These are phyloP conservation scores for Miamiensis avidus DNA, from an alignment of 169 alveolate species.

Conservation along the genomic window DNA sequence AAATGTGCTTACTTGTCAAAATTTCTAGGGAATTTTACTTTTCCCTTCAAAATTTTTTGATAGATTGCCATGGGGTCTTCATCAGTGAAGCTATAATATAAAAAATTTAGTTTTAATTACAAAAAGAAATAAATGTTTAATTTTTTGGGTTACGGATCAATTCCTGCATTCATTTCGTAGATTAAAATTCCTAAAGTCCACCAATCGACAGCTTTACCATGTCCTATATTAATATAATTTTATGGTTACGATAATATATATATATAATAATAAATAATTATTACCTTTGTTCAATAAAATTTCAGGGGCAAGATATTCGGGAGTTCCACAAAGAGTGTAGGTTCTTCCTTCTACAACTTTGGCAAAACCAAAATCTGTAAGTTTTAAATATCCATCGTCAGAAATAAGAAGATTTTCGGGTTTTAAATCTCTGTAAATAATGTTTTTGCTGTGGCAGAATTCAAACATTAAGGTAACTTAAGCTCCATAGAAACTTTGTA, in stretches of 20 bases:
- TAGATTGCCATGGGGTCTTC: constrained; percentile 87
- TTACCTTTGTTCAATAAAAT: constrained; percentile 69
- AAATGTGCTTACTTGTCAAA: constrained; percentile 54
- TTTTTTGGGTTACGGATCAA: constrained; percentile 47
- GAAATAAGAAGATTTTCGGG: constrained; percentile 63
- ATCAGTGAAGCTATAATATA: constrained; percentile 68
- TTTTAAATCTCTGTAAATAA: constrained; percentile 71
- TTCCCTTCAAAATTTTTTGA: constrained; percentile 74
- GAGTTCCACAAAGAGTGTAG: constrained; percentile 88
- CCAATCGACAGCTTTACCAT: constrained; percentile 86
- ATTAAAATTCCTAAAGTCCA: constrained; percentile 82
- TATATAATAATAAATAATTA: neutral
- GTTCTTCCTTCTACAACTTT: constrained; percentile 76
- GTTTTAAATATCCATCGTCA: constrained; percentile 67
- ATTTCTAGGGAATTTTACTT: constrained; percentile 74
- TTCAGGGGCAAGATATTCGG: constrained; percentile 90
- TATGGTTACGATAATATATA: neutral
- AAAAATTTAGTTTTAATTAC: constrained; percentile 54
- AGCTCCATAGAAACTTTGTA: constrained; percentile 69
- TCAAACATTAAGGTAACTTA: constrained; percentile 76
- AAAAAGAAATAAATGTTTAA: neutral
- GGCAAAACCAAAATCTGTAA: constrained; percentile 88
- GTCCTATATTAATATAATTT: constrained; percentile 25
- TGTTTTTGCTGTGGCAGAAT: constrained; percentile 71
- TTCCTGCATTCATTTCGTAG: constrained; percentile 85